Conservation (phyloP, 306 rosid species). For the Macrotyloma uniflorum region DNA sequence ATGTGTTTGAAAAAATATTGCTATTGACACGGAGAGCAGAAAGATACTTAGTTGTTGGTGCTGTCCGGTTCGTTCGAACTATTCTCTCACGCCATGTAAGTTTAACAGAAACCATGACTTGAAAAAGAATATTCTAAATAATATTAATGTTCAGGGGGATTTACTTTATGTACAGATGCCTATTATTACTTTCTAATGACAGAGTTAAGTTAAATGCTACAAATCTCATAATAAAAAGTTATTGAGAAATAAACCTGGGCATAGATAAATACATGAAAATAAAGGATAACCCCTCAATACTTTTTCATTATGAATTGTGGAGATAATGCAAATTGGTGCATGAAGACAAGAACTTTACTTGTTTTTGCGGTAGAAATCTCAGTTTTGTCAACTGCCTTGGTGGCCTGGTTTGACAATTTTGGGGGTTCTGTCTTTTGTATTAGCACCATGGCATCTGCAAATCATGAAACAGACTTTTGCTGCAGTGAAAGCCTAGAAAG, state of each 20-base stretch:
- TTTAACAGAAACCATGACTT: neutral
- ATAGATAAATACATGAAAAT: neutral
- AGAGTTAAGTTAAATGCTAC: neutral
- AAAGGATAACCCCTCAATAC: neutral
- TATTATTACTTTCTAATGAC: neutral
- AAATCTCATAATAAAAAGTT: neutral
- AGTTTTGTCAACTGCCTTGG: constrained; percentile 27
- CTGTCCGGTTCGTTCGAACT: constrained; percentile 91
- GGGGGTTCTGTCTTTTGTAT: neutral
- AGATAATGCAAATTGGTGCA: constrained; percentile 4
- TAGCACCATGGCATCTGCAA: neutral
- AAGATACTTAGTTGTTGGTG: constrained; percentile 85
- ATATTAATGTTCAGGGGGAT: neutral
- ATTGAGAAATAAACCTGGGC: neutral
- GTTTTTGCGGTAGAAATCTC: neutral
- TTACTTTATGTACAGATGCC: too few species aligned
- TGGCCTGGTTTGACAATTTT: neutral
- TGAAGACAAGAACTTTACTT: neutral
- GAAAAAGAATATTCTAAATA: neutral
- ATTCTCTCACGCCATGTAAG: constrained; percentile 85
- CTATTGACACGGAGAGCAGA: constrained; percentile 76
- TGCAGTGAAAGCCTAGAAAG: neutral
- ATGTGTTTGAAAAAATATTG: constrained; percentile 76
- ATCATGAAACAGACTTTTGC: neutral
- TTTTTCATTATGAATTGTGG: neutral